Base-by-base conservation (phyloP, 2,329 filamentous ascomycete genomes). In the Fusarium sp. region DNA sequence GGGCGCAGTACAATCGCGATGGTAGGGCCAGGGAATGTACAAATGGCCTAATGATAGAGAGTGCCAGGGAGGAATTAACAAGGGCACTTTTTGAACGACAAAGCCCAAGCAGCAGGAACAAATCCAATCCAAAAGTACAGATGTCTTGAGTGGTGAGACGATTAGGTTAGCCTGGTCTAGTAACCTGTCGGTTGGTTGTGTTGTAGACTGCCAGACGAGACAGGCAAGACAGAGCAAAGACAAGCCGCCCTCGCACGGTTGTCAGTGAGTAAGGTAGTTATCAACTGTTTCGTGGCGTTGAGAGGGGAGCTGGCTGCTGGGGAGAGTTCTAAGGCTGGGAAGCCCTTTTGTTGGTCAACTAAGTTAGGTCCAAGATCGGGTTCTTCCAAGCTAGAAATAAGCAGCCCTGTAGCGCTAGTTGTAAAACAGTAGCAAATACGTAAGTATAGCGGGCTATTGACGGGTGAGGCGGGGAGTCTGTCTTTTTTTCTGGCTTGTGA, bases 201-300 rank as follows among this genome's bases (percentile, higher is more conserved):
- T 41, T 17, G 35, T 36, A 39, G 38, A 42, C 53, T 57, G 18
- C 36, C 15, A 53, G 50, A 26, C 50, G 10, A 35, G 50, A 36
- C 48, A 35, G 30, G 22, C 48, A 69, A 51, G 48, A 50, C 38
- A 69, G 42, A 48, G 32, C 66, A 63, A 38, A 73, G 48, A 70
- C 51, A 71, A 62, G 58, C 48, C 57, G 55, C 47, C 39, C 32
- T 57, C 48, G 59, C 44, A 59, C 32, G 48, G 35, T 59, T 57
- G 55, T 66, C 48, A 57, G 45, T 17, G 35, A 56, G 35, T 36
- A 36, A 17, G 15, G 35, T 47, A 51, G 22, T 35, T 35, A 45
- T 59, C 26, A 39, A 59, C 66, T 70, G 61, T 65, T 75, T 75
- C 75, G 75, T 79, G 74, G 77, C 77, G 77, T 78, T 70, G 73